Base-by-base conservation (phyloP, 768 basidiomycete genomes). In the Favolaschia claudopus region DNA sequence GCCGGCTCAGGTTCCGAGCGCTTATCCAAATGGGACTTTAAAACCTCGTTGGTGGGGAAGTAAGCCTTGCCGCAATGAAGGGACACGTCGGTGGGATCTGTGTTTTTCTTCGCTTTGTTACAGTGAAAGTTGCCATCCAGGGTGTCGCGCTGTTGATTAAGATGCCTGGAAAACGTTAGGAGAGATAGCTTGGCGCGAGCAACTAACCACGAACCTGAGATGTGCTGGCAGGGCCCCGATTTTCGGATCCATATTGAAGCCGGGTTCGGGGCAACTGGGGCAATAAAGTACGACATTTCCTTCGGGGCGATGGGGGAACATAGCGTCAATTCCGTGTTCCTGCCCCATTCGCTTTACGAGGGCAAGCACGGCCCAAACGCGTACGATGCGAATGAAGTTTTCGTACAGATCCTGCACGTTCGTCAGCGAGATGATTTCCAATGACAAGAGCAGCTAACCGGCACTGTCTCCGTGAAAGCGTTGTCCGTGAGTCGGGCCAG, bases 201-300 rank as follows among this genome's bases (percentile, higher is more conserved):
- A 13, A 39, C n/a, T n/a, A n/a, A n/a, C n/a, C 1, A 34, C 38
- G 3, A 12, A 45, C 49, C 36, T 29, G 13, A 58, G 7, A 10
- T 58, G 7, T 3, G 15, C 1, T 7, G 57, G 49, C 14, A 50
- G 14, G 3, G 19, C 1, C 1, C 22, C 15, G n/a, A 46, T 29
- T 2, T 38, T 32, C 7, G 24, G 20, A 29, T 58, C 49, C 57
- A 51, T 51, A 20, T 58, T 58, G 57, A 58, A 58, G 2, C 57
- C 57, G 0, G 57, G 40, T 15, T 58, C 57, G 3, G 49, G 57
- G n/a, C 57, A 58, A 15, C 12, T 19, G 5, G 57, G 57, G 20
- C 57, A 58, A 4, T 32, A 45, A 2, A 58, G 5, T n/a, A 33
- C 22, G 3, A 22, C 1, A 31, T 46, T 58, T 4, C 43, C 36